A percentile compares a stretch with the other conserved stretches of the same genome.
phyloP scores from a whole-genome alignment of 2,329 filamentous ascomycete species.

The Penicillium sp. region DNA sequence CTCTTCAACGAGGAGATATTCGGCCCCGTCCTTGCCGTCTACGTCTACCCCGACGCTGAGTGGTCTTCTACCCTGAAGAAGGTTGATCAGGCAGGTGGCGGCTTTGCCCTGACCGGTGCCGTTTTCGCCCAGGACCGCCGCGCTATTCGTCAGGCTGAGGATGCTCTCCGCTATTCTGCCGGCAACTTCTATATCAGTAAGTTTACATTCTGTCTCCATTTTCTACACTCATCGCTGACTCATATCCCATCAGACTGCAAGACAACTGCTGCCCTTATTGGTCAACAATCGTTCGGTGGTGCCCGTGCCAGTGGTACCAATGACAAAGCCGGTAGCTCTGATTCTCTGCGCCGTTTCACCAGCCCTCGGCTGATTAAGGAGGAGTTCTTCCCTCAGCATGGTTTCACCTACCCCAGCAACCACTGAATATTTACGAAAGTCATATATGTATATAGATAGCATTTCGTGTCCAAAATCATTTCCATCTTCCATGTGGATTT shows the following conservation, averaged over 20 bases:
- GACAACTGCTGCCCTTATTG: slow-evolving; percentile 68
- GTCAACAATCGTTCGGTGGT: slow-evolving; percentile 71
- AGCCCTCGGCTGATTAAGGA: slow-evolving; percentile 69
- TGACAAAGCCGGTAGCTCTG: slow-evolving; percentile 67
- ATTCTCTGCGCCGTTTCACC: slow-evolving; percentile 62
- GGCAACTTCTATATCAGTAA: slow-evolving; percentile 46
- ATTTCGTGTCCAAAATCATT: not conserved
- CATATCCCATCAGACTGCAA: slow-evolving; percentile 31
- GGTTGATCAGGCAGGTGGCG: slow-evolving; percentile 34
- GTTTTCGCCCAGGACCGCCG: slow-evolving; percentile 41
- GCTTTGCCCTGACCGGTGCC: slow-evolving; percentile 40
- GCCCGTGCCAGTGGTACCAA: slow-evolving; percentile 69
- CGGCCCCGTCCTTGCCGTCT: slow-evolving; percentile 69
- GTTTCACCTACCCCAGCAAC: slow-evolving; percentile 69
- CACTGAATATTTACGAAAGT: slow-evolving; percentile 12
- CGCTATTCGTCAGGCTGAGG: slow-evolving; percentile 37
- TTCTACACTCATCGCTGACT: not conserved
- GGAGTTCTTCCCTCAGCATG: slow-evolving; percentile 64
- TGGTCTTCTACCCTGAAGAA: slow-evolving; percentile 58
- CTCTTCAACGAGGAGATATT: slow-evolving; percentile 78
- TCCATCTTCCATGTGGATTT: not conserved
- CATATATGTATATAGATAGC: not conserved
- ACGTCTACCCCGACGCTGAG: slow-evolving; percentile 74
- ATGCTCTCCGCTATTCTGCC: slow-evolving; percentile 38
- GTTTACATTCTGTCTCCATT: slow-evolving; percentile 1